Evolutionary conservation across 768 basidiomycete species (phyloP), one percentile per base, ranked within the genome.

Genomic region (Tulasnella sp.): DNA sequence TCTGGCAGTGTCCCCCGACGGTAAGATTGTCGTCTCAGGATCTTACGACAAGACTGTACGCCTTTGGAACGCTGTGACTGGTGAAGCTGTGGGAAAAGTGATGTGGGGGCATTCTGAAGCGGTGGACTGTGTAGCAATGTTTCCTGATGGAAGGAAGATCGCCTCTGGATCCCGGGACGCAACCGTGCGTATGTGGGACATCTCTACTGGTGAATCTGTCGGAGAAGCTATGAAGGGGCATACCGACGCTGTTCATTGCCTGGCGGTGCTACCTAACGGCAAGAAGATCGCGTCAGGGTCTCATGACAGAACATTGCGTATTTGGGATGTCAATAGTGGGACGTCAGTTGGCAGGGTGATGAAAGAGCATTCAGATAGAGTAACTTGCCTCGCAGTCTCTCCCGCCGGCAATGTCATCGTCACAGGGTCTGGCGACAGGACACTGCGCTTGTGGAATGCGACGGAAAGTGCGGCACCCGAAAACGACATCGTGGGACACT

Each of bases 1-100:
- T 9, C 59, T 62, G 12, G 59, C 57, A 34, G 60, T 62, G 34
- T 58, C 61, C 10, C 61, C 61, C 10, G 58, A 62, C 41, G 45
- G 45, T 7, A 8, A 8, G n/a, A 21, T n/a, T 4, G 22, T 62
- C 10, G 58, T 41, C 27, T 62, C 61, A 15, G 59, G 45, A 38
- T 62, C 61, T 3, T 9, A 22, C n/a, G 61, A 62, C 51, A 44
- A 42, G 4, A 52, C 61, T 9, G 15, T 62, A 19, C 21, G 49
- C 21, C 5, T 61, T 10, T 62, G 61, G 61, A 49, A 62, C 53
- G 59, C 34, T 4, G 25, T 12, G n/a, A 43, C 58, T 49, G 60
- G 60, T 1, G 29, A 8, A 31, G 34, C 34, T 15, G 15, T 38
- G 5, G 34, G 34, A 15, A 38, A 38, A 15, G 34, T 15, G 15